Evolutionary conservation across 306 rosid genomes (phyloP), one percentile per base, ranked within the genome.

Genomic region (Gastrolobium villosum): DNA sequence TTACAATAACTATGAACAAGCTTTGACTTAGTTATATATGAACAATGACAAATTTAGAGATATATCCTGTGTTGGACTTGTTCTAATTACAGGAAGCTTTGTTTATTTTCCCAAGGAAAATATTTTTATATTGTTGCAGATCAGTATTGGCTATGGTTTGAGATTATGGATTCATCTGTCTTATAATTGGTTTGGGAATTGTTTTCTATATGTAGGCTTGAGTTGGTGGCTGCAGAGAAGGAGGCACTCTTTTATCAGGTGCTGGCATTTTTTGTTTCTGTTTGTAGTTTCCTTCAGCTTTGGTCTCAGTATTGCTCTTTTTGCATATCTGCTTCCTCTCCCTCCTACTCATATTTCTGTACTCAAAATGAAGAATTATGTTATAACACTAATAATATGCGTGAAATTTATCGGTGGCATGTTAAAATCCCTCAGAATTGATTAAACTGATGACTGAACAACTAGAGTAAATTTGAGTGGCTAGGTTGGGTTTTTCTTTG

Each of bases 171-270:
- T 70, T 81, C 50, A 76, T n/a, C 26, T 31, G 49, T 65, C 74
- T 72, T 44, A 34, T 48, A 37, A 50, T 72, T 82, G 59, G 67
- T 69, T 80, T 80, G 53, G 64, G 20, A 65, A 37, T 56, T 60
- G 2, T 65, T 74, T 70, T 79, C 76, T 67, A n/a, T 45, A 39
- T 86, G 88, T 60, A 94, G 98, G 98, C 92, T 90, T 68, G 97
- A 94, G 79, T 87, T 89, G 81, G 78, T 84, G 7, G 79, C 86
- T 75, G 83, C 82, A 68, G 96, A 92, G 86, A 94, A 84, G 87
- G 97, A 89, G 65, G 64, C 84, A n/a, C 89, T 92, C 83, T 92
- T 94, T 87, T 79, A 85, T 89, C 93, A 89, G 98, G 98, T 94
- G 74, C 63, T 15, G 5, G 40, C 67, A 61, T 62, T 28, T 13